These are phyloP conservation scores for Penicillium goetzii DNA, from an alignment of 495 filamentous ascomycete species.

Conservation along the genomic window DNA sequence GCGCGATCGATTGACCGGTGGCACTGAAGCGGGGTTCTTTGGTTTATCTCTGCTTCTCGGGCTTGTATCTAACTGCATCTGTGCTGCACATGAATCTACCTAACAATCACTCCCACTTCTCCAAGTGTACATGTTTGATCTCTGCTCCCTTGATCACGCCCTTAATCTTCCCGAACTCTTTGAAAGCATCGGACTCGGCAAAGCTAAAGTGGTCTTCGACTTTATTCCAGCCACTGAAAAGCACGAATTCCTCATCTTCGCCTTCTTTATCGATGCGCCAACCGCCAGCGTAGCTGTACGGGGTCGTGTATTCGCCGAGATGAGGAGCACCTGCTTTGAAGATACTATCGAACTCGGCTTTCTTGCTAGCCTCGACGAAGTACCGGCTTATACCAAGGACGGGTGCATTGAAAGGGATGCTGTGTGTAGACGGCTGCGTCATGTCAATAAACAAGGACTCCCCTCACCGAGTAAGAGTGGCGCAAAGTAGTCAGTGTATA, in stretches of 20 bases:
- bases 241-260: conserved; percentile 52
- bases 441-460: neutral
- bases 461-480: neutral
- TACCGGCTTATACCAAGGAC: conserved; percentile 49
- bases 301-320: conserved; percentile 42
- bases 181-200: conserved; percentile 38
- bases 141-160: conserved; percentile 40
- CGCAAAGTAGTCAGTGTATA: too few relatives aligned
- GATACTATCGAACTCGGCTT: conserved; percentile 39
- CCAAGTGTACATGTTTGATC: conserved; percentile 43
- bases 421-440: conserved; percentile 13
- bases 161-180: conserved; percentile 40
- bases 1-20: conserved; percentile 1
- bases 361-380: conserved; percentile 46
- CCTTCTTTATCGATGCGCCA: conserved; percentile 53
- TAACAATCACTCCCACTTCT: conserved; percentile 25
- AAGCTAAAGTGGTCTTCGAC: conserved; percentile 52
- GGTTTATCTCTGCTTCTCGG: neutral
- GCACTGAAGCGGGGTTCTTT: conserved; percentile 2
- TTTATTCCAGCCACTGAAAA: conserved; percentile 55
- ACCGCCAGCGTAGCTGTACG: conserved; percentile 42
- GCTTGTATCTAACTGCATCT: conserved; percentile 14
- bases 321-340: conserved; percentile 36
- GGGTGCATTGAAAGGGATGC: conserved; percentile 43
- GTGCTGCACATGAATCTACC: conserved; percentile 5